These are phyloP conservation scores for Ophiostoma angusticollis DNA, from an alignment of 2,329 filamentous ascomycete genomes.

Conservation along the genomic window DNA sequence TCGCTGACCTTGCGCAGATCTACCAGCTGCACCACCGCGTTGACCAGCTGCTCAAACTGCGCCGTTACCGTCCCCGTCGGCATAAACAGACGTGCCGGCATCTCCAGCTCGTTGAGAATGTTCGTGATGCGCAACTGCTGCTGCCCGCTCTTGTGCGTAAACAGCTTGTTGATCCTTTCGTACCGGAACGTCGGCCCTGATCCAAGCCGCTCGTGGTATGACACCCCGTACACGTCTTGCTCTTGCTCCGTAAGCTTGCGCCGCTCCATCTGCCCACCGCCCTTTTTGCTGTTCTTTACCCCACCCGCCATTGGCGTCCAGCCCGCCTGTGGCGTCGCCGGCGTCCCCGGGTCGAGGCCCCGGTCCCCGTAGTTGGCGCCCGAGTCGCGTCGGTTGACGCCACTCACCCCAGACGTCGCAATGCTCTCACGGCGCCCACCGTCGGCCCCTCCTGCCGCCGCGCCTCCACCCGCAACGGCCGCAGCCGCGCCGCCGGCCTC, in stretches of 20 bases:
- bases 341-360: conserved; percentile 4
- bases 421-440: conserved; percentile 40
- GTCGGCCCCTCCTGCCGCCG: conserved; percentile 17
- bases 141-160: conserved; percentile 62
- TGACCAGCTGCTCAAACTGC: conserved; percentile 57
- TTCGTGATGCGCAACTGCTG: conserved; percentile 65
- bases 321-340: neutral
- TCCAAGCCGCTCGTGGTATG: conserved; percentile 71
- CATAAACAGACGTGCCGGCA: conserved; percentile 58
- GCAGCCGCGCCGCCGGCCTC: conserved; percentile 34
- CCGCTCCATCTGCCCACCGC: conserved; percentile 38
- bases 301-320: neutral
- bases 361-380: conserved; percentile 19
- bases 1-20: conserved; percentile 64
- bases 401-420: conserved; percentile 26
- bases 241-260: conserved; percentile 63
- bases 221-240: conserved; percentile 70
- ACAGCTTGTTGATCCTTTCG: conserved; percentile 65
- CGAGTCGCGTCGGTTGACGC: conserved; percentile 13
- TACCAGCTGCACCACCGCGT: conserved; percentile 54
- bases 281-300: conserved; percentile 35
- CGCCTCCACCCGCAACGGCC: neutral
- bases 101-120: conserved; percentile 57
- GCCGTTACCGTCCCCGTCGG: conserved; percentile 60
- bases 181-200: conserved; percentile 84